Evolutionary conservation across 805 yeast species (phyloP).

Genomic region (Zygosaccharomyces rouxii): DNA sequence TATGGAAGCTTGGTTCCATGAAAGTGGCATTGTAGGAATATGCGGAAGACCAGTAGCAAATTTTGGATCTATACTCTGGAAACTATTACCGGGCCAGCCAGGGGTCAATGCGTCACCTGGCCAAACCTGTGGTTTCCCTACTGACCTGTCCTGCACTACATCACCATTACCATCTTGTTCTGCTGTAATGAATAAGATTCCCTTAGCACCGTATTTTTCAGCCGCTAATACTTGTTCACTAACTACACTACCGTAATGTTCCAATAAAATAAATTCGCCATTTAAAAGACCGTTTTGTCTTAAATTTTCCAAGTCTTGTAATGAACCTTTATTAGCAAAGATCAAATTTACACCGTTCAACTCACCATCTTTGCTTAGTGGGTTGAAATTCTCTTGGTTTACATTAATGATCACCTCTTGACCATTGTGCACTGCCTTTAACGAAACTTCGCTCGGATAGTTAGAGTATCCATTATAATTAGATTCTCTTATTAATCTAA

Average conservation of each 20-base stretch:
- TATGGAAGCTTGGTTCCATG: constrained; percentile 61
- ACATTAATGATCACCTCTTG: constrained; percentile 28
- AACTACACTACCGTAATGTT: constrained; percentile 53
- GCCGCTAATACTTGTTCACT: constrained; percentile 55
- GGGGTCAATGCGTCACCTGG: constrained; percentile 82
- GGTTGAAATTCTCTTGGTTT: constrained; percentile 52
- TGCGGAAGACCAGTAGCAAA: constrained; percentile 55
- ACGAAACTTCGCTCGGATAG: constrained; percentile 48
- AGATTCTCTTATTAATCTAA: constrained; percentile 39
- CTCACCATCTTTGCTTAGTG: constrained; percentile 58
- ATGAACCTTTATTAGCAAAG: constrained; percentile 65
- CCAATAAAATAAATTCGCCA: constrained; percentile 50
- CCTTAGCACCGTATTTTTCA: constrained; percentile 52
- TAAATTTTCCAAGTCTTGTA: constrained; percentile 47
- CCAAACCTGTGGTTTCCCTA: constrained; percentile 52
- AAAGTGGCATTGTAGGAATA: constrained; percentile 73
- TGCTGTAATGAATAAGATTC: constrained; percentile 60
- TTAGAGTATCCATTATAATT: constrained; percentile 57
- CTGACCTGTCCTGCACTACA: constrained; percentile 40
- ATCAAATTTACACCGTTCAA: constrained; percentile 47
- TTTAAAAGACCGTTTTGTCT: constrained; percentile 37
- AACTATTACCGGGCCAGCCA: constrained; percentile 53
- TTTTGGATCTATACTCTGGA: constrained; percentile 40
- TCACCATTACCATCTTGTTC: constrained; percentile 34
- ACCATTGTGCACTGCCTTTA: constrained; percentile 23